Base-by-base conservation (phyloP, 129 eudicot species). In the Centrapalus pauciflorus region DNA sequence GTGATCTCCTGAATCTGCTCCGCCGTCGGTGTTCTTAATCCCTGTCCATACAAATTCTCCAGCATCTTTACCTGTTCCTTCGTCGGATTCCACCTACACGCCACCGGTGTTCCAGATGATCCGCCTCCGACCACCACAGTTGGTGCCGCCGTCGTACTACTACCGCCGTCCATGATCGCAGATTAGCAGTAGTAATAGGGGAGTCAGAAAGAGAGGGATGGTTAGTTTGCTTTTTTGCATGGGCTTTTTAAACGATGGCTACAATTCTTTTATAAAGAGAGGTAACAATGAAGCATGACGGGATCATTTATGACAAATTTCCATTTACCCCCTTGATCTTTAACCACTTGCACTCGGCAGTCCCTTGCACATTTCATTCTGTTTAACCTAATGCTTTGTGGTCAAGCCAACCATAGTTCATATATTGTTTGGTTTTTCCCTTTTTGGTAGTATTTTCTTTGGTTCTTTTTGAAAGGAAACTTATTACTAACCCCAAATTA, bases 51-150 rank as follows among this genome's bases (percentile, higher is more conserved):
- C 72, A 85, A 38, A 25, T 56, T 64, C 81, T 89, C 94, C 0
- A 89, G 85, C 70, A 85, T 66, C 63, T 11, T 57, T 66, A 89
- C 76, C 19, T 89, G 96, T 78, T 89, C 96, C 61, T 83, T 85
- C 0, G 96, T 89, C n/a, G 96, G 96, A 27, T 89, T 89, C 96
- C 96, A 89, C 65, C 96, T 75, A 1, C 87, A 58, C 1, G 69
- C 51, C 16, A 66, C 66, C 59, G 76, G 69, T 4, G 77, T 32
- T 0, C 55, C 71, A 0, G 58, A 38, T 17, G 45, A 20, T 40
- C 66, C 75, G 66, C 64, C 66, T 28, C 75, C 48, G 67, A 13
- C 67, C 5, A n/a, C 34, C 67, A 7, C 19, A 21, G 48, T 1
- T 33, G 23, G 49, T 12, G 7, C 0, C 48, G 57, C 75, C 46